Evolutionary conservation across 208 protist species (phyloP), one percentile per base, ranked within the genome.

Genomic region (Kentomonas sorsogonicus): DNA sequence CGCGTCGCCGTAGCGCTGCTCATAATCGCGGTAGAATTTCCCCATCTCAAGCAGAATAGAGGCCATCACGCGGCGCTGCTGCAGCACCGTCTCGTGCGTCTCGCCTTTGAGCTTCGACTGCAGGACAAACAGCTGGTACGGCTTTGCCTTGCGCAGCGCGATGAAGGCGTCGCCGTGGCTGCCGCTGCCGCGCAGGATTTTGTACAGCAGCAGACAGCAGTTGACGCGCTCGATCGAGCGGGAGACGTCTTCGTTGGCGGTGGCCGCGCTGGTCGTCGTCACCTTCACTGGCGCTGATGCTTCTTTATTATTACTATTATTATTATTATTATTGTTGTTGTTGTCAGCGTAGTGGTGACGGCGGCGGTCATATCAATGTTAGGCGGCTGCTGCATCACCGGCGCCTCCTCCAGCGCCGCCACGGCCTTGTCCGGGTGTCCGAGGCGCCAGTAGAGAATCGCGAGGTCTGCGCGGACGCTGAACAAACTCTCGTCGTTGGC

Each of bases 381-480:
- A 22, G n/a, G 43, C n/a, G 25, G n/a, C 7, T 48, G 25, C 43
- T 48, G 43, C n/a, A n/a, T n/a, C 34, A 74, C 67, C 1, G 92
- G 69, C 0, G 86, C 69, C 27, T 84, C 74, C 23, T 48, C 55
- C 30, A 97, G 57, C 1, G 73, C 67, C 23, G 73, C 25, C 51
- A 91, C 68, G 11, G 91, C 89, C 15, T 74, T 58, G 7, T 79
- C 69, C 47, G 69, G 66, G 23, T 82, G 63, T 22, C 84, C 77
- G 0, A 98, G 83, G 46, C 80, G 79, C 63, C 92, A 91, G 58
- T 94, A 87, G 4, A 98, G 83, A 40, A 78, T 89, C 6, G 95
- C 92, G 18, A 98, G 79, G 39, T 98, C 96, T 26, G 93, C 75
- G 30, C 84, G 72, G 9, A 97, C 79, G 27, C 52, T 63, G 53